phyloP scores from a whole-genome alignment of 306 rosid species.

The Ormosia semicastrata region DNA sequence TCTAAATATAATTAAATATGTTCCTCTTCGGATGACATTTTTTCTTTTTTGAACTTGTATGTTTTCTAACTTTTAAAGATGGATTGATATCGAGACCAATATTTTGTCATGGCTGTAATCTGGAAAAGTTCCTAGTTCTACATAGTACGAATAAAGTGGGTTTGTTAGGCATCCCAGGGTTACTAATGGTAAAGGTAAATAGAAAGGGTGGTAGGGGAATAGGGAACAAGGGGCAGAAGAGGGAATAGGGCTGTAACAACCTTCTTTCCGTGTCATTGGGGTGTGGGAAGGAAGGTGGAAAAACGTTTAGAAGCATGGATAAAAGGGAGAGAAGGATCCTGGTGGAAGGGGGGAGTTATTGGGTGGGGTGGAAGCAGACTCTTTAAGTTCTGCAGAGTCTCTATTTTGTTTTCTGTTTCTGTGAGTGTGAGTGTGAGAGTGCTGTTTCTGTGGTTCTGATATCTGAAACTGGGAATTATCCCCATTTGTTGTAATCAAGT shows the following conservation, averaged over 20 bases:
- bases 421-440: neutral
- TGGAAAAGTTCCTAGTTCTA: neutral
- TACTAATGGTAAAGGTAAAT: neutral
- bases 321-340: neutral
- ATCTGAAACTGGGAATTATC: neutral
- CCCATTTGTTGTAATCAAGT: neutral
- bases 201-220: neutral
- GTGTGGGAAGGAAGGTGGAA: neutral
- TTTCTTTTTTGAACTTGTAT: neutral
- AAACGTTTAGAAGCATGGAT: neutral
- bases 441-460: neutral
- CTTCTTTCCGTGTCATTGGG: neutral
- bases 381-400: neutral
- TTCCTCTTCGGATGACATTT: neutral
- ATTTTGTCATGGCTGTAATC: neutral
- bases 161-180: neutral
- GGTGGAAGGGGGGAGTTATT: neutral
- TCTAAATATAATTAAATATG: neutral
- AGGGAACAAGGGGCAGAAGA: neutral
- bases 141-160: neutral
- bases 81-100: neutral
- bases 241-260: neutral
- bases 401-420: neutral
- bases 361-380: neutral
- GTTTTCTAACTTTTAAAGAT: neutral